These are phyloP conservation scores for Hanseniaspora nectarophila DNA, from an alignment of 805 yeast genomes.

Conservation along the genomic window DNA sequence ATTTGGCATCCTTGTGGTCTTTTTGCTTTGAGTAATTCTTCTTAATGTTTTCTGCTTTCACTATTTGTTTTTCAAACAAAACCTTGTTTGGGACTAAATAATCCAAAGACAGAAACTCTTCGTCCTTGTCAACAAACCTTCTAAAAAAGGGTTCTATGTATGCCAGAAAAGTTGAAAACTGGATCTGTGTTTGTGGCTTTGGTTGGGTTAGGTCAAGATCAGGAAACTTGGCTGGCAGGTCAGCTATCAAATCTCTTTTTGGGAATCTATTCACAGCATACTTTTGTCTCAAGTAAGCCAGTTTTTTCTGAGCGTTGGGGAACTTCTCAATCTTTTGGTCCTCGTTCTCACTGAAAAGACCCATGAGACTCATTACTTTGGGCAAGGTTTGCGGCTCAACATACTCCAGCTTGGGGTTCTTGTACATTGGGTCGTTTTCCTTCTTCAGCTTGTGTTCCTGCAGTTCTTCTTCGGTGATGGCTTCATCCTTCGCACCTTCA, in stretches of 20 bases:
- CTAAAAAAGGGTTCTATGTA: slow-evolving; percentile 79
- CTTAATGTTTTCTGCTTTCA: slow-evolving; percentile 1
- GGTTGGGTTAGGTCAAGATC: slow-evolving; percentile 71
- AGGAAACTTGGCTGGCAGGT: slow-evolving; percentile 83
- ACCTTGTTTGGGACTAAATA: slow-evolving; percentile 41
- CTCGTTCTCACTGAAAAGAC: slow-evolving; percentile 47
- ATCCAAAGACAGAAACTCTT: slow-evolving; percentile 56
- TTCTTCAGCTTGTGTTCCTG: slow-evolving; percentile 21
- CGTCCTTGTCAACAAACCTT: slow-evolving; percentile 66
- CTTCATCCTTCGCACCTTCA: slow-evolving; percentile 4
- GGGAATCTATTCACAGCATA: slow-evolving; percentile 91
- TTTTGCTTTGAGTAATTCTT: slow-evolving; percentile 19
- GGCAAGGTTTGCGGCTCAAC: slow-evolving; percentile 61
- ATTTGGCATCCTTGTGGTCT: not conserved
- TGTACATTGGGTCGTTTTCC: slow-evolving; percentile 47
- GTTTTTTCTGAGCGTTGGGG: slow-evolving; percentile 25
- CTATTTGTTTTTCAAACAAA: not conserved
- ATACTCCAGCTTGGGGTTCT: slow-evolving; percentile 66
- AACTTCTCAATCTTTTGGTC: slow-evolving; percentile 7
- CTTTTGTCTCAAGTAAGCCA: slow-evolving; percentile 59
- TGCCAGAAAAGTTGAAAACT: slow-evolving; percentile 73
- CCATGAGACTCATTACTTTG: slow-evolving; percentile 49
- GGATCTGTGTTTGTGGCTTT: slow-evolving; percentile 84
- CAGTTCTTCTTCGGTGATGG: slow-evolving; percentile 19
- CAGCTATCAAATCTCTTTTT: slow-evolving; percentile 53